These are phyloP conservation scores for Pilobolus umbonatus DNA, from an alignment of 192 early-diverging fungal genomes.

Conservation along the genomic window DNA sequence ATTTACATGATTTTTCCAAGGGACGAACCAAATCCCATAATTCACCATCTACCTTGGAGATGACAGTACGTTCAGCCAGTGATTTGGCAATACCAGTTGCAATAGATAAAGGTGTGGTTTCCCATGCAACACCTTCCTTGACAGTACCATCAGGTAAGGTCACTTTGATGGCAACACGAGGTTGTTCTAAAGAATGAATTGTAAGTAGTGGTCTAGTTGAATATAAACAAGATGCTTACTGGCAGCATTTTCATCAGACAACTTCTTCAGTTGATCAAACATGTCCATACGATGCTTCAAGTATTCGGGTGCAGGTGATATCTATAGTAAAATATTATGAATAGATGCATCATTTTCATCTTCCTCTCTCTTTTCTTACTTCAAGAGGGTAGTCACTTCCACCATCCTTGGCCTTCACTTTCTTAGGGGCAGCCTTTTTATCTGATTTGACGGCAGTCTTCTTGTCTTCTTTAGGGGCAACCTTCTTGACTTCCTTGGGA, in stretches of 20 bases:
- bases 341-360: neutral
- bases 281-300: conserved; percentile 72
- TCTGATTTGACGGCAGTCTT: conserved; percentile 6
- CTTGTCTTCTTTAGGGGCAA: conserved; percentile 2
- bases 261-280: conserved; percentile 69
- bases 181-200: conserved; percentile 49
- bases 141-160: conserved; percentile 84
- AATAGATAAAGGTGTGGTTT: conserved; percentile 92
- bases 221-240: conserved; percentile 38
- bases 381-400: conserved; percentile 11
- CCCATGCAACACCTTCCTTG: conserved; percentile 83
- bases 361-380: conserved; percentile 4
- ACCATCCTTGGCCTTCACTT: conserved; percentile 3
- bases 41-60: conserved; percentile 89
- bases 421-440: conserved; percentile 3
- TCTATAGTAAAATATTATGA: conserved; percentile 25
- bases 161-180: conserved; percentile 72
- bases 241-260: conserved; percentile 59
- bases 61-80: conserved; percentile 83
- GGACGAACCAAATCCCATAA: conserved; percentile 90
- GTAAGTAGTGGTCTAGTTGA: neutral
- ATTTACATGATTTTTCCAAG: conserved; percentile 69
- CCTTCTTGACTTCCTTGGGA: neutral
- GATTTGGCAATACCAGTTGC: conserved; percentile 86
- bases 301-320: conserved; percentile 69